Percentiles rank a stretch among this genome's conserved stretches.
Evolutionary conservation across 352 stramenopile genomes (phyloP).

Genomic region (Aphanomyces euteiches): DNA sequence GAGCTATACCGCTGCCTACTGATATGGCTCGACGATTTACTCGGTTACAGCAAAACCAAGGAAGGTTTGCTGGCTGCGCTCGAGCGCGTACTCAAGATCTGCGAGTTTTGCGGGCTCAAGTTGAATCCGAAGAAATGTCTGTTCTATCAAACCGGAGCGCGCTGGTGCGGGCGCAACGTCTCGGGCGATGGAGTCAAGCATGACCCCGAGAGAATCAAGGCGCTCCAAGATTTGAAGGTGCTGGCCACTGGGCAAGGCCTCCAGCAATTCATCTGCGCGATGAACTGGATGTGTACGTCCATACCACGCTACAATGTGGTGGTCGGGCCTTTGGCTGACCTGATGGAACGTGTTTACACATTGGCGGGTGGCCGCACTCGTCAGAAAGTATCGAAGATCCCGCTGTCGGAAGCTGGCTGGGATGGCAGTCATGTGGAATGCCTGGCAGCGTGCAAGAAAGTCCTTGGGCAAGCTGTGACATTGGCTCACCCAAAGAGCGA

Average conservation of each 20-base stretch:
- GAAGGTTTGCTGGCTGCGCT: constrained; percentile 33
- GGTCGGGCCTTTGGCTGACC: background rate
- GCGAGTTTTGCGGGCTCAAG: constrained; percentile 33
- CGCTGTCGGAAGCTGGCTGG: background rate
- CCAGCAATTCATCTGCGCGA: constrained; percentile 15
- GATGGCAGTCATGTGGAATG: background rate
- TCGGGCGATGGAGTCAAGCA: background rate
- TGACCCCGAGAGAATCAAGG: constrained; percentile 20
- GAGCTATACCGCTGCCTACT: constrained; percentile 33
- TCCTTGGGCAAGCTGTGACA: background rate
- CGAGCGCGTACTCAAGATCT: constrained; percentile 32
- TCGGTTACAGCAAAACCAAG: constrained; percentile 34
- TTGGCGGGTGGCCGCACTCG: background rate
- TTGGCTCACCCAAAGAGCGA: background rate
- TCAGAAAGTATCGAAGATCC: background rate
- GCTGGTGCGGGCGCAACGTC: constrained; percentile 28
- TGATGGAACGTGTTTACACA: background rate
- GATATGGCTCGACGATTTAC: constrained; percentile 39
- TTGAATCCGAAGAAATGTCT: constrained; percentile 32
- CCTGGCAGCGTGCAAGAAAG: too few relatives aligned
- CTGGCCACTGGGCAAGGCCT: constrained; percentile 22
- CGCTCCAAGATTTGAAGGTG: constrained; percentile 18
- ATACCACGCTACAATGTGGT: background rate
- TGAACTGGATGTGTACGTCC: constrained; percentile 11
- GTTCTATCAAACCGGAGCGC: constrained; percentile 32